These are phyloP conservation scores for Diaporthe capsici DNA, from an alignment of 2,329 filamentous ascomycete genomes.

Conservation along the genomic window DNA sequence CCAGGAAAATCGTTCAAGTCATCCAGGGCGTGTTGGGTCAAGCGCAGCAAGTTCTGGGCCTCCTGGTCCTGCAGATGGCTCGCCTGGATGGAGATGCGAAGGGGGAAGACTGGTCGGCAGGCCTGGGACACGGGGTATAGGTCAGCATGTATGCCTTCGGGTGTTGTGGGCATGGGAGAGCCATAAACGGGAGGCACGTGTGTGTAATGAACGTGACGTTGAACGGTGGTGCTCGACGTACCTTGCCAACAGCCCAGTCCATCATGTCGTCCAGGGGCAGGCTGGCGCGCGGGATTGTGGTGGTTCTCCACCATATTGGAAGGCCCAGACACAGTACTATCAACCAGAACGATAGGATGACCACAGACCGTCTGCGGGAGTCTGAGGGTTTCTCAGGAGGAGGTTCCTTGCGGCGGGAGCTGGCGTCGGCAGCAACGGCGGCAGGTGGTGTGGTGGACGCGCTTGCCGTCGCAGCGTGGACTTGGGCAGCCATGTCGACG, in stretches of 20 bases:
- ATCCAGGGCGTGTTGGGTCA: slow-evolving; percentile 90
- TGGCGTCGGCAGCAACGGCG: slow-evolving; percentile 22
- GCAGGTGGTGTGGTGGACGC: background rate
- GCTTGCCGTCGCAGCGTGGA: background rate
- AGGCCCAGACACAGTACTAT: slow-evolving; percentile 87
- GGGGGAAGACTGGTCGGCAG: slow-evolving; percentile 89
- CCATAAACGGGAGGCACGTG: slow-evolving; percentile 9
- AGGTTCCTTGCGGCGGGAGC: slow-evolving; percentile 62
- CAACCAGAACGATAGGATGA: slow-evolving; percentile 92
- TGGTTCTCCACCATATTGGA: slow-evolving; percentile 97
- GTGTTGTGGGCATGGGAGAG: background rate
- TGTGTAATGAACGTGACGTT: background rate
- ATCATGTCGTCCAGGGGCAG: slow-evolving; percentile 90
- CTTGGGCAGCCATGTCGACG: slow-evolving; percentile 30
- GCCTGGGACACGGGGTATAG: slow-evolving; percentile 65
- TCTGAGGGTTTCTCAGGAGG: slow-evolving; percentile 83
- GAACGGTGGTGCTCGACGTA: slow-evolving; percentile 55
- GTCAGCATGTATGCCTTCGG: background rate
- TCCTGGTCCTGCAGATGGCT: slow-evolving; percentile 76
- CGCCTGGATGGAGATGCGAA: slow-evolving; percentile 84
- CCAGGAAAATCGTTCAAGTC: slow-evolving; percentile 88
- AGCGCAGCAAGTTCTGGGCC: slow-evolving; percentile 79
- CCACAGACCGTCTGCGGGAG: slow-evolving; percentile 76
- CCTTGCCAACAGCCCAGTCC: slow-evolving; percentile 91
- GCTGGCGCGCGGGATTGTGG: slow-evolving; percentile 88